Conservation (phyloP, 345 rosid species). For the Euphorbia tirucalli region DNA sequence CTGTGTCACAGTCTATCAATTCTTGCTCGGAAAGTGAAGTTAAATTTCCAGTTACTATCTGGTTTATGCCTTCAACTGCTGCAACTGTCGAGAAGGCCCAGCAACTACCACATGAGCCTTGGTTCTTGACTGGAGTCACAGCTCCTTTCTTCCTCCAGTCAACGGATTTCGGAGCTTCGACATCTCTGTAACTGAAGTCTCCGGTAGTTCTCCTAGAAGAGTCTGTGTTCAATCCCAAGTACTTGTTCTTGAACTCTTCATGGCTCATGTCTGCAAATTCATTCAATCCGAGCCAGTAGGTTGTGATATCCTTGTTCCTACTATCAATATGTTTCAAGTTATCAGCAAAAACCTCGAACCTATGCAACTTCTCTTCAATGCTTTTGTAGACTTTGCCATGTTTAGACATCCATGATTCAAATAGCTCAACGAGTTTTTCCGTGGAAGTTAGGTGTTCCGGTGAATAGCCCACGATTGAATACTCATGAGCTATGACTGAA, state of each 20-base stretch:
- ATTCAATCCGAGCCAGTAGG: conserved; percentile 74
- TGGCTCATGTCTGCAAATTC: conserved; percentile 78
- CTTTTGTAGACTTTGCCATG: conserved; percentile 56
- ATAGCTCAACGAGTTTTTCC: conserved; percentile 57
- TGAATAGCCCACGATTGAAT: conserved; percentile 73
- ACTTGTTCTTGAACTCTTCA: conserved; percentile 69
- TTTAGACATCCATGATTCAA: conserved; percentile 69
- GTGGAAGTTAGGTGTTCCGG: conserved; percentile 56
- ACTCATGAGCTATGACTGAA: conserved; percentile 51
- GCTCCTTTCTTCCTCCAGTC: conserved; percentile 89
- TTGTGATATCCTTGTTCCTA: conserved; percentile 56
- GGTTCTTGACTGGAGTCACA: conserved; percentile 70
- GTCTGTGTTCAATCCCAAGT: conserved; percentile 46
- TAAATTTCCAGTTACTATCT: conserved; percentile 56
- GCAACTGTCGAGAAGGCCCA: conserved; percentile 74
- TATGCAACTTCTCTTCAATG: conserved; percentile 59
- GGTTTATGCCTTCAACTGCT: conserved; percentile 63
- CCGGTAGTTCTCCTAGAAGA: conserved; percentile 21
- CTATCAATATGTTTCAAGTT: conserved; percentile 75
- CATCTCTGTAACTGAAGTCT: conserved; percentile 39
- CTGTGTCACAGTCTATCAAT: conserved; percentile 50
- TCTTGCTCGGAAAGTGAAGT: conserved; percentile 60
- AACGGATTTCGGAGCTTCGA: conserved; percentile 53
- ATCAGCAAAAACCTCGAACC: conserved; percentile 69
- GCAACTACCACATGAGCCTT: conserved; percentile 77